Conservation (phyloP, 164 flowering plant species). For the Vitis labrusca region DNA sequence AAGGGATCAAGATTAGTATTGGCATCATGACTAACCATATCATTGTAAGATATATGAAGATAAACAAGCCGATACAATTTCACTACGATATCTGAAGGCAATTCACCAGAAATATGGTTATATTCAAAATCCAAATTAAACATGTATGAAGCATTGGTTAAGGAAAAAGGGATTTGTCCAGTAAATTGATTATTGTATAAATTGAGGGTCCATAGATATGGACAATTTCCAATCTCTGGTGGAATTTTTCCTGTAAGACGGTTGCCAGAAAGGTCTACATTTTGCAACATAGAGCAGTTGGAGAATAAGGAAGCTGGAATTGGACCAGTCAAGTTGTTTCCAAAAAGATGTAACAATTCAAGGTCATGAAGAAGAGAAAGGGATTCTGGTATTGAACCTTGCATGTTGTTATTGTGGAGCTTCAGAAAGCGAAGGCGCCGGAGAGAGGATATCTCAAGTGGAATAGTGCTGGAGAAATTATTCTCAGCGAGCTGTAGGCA, state of each 20-base stretch:
- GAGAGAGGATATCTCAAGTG: slow-evolving; percentile 33
- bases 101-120: slow-evolving; percentile 45
- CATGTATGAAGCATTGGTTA: slow-evolving; percentile 33
- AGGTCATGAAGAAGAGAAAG: slow-evolving; percentile 26
- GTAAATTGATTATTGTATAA: slow-evolving; percentile 41
- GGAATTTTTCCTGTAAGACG: slow-evolving; percentile 51
- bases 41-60: slow-evolving; percentile 46
- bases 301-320: slow-evolving; percentile 36
- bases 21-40: slow-evolving; percentile 42
- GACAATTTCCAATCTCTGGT: slow-evolving; percentile 42
- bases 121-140: slow-evolving; percentile 39
- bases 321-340: slow-evolving; percentile 27
- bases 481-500: slow-evolving; percentile 19
- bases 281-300: slow-evolving; percentile 40
- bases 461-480: slow-evolving; percentile 35
- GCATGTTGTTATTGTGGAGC: slow-evolving; percentile 29
- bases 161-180: slow-evolving; percentile 44
- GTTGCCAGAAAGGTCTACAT: slow-evolving; percentile 53
- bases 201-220: slow-evolving; percentile 26
- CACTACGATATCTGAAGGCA: slow-evolving; percentile 36
- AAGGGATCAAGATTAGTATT: slow-evolving; percentile 53
- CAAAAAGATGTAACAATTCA: neutral
- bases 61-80: slow-evolving; percentile 11
- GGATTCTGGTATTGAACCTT: slow-evolving; percentile 34
- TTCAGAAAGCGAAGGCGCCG: slow-evolving; percentile 24